Evolutionary conservation across 345 rosid genomes (phyloP), one percentile per base, ranked within the genome.

Genomic region (Rhizophora mangle): DNA sequence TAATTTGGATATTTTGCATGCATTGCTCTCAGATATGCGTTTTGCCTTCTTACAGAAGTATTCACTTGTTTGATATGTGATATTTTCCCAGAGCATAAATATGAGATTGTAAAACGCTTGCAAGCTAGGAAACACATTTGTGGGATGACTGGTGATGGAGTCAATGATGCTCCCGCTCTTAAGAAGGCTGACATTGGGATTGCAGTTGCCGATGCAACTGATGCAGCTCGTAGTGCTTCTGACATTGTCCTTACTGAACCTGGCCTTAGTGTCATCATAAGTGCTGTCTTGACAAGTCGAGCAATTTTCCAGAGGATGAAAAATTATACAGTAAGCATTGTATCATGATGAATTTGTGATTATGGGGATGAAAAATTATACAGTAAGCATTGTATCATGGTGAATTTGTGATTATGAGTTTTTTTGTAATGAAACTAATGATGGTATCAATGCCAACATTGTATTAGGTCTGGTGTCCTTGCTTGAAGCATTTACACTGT

Each of bases 101-200:
- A 92, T 70, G 99, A 95, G 88, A 95, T 92, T 65, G 99, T 95
- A 66, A 92, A 95, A 76, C 85, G 94, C 22, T 73, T 95, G 76
- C 99, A 95, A 90, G 98, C 93, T 8, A 90, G 93, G 85, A 95
- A 90, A 68, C 99, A 95, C 77, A 88, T 95, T 16, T 95, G 99
- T 79, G 99, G 99, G 52, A 92, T 95, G 99, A 95, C 99, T 26
- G 98, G 99, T 60, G 99, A 95, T 81, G 99, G 98, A 76, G 99
- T 95, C 56, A 95, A 95, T 60, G 99, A 95, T 79, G 98, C 99
- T 11, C 98, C 99, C 73, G 99, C 99, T 78, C 91, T 95, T 66
- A 95, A 95, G 86, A 95, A 90, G 76, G 98, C 98, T 72, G 98
- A 95, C 77, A 92, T 95, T 72, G 99, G 99, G 61, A 95, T 95